Percentiles rank a stretch among this genome's conserved stretches.
phyloP scores from a whole-genome alignment of 148 eudicot species.

The Vaccinium darrowii region DNA sequence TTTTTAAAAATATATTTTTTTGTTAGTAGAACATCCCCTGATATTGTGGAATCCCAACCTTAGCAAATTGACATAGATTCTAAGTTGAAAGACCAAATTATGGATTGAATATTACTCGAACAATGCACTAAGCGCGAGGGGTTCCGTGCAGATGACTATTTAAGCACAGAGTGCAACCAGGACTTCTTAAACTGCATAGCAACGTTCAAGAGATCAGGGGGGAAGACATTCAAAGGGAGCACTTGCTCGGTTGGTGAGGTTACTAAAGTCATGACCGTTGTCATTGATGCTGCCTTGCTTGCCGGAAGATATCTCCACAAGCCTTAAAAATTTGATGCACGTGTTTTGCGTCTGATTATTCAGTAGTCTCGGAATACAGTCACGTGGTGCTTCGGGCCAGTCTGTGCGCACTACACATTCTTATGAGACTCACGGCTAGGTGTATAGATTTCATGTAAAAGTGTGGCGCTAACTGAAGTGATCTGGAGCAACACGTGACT shows the following conservation, averaged over 20 bases:
- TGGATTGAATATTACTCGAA: neutral
- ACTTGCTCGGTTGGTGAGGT: slow-evolving; percentile 48
- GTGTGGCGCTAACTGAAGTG: no score
- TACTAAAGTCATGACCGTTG: slow-evolving; percentile 35
- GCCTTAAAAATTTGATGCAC: neutral
- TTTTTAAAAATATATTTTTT: no score
- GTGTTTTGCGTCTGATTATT: neutral
- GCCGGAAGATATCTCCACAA: slow-evolving; percentile 37
- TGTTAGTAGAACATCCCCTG: no score
- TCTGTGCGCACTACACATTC: no score
- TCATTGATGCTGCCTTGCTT: slow-evolving; percentile 59
- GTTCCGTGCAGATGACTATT: slow-evolving; percentile 50
- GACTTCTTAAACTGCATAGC: slow-evolving; percentile 45
- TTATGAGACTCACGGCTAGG: no score
- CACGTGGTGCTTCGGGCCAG: no score
- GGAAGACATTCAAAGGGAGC: slow-evolving; percentile 49
- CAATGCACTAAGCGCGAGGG: neutral
- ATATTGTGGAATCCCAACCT: no score
- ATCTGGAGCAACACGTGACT: no score
- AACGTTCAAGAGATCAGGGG: slow-evolving; percentile 31
- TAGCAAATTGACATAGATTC: neutral
- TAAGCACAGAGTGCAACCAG: slow-evolving; percentile 50
- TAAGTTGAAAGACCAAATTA: neutral
- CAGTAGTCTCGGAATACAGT: no score
- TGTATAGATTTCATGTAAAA: no score